These are phyloP conservation scores for Jaminaea rosea DNA, from an alignment of 1,284 basidiomycete genomes.

Conservation along the genomic window DNA sequence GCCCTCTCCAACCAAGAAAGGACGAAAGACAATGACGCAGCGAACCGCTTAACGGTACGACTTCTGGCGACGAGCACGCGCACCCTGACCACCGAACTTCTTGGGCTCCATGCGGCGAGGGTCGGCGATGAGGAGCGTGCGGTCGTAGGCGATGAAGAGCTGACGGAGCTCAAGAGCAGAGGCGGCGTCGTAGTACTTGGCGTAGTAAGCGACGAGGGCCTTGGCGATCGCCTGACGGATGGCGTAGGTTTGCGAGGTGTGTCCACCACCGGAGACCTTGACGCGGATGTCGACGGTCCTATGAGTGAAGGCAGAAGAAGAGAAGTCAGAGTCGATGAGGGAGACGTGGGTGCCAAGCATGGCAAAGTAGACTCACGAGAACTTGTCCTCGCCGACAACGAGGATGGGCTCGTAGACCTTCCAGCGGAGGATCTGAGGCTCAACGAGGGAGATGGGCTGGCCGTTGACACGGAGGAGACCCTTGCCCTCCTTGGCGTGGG, in stretches of 20 bases:
- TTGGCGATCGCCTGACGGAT: conserved; percentile 98
- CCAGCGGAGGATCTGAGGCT: conserved; percentile 81
- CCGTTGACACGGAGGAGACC: conserved; percentile 96
- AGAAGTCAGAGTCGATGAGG: neutral
- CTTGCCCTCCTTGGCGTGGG: conserved; percentile 65
- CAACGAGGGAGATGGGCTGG: conserved; percentile 86
- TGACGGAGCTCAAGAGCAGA: conserved; percentile 57
- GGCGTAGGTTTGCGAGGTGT: conserved; percentile 97
- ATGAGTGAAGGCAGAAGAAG: conserved; percentile 7
- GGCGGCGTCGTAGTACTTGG: conserved; percentile 97
- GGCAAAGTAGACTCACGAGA: conserved; percentile 35
- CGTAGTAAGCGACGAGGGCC: conserved; percentile 90
- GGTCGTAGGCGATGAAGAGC: conserved; percentile 49
- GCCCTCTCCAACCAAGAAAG: neutral
- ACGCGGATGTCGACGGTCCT: conserved; percentile 82
- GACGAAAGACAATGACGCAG: neutral
- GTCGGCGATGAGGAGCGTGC: conserved; percentile 91
- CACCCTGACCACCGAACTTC: conserved; percentile 57
- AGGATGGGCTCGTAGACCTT: conserved; percentile 80
- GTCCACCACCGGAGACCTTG: conserved; percentile 97
- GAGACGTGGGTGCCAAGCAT: neutral
- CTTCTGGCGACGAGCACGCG: conserved; percentile 48
- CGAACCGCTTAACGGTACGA: conserved; percentile 52
- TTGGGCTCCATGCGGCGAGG: conserved; percentile 98
- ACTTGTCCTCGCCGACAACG: conserved; percentile 46